phyloP scores from a whole-genome alignment of 352 stramenopile genomes.

The Hyaloperonospora arabidopsidis region DNA sequence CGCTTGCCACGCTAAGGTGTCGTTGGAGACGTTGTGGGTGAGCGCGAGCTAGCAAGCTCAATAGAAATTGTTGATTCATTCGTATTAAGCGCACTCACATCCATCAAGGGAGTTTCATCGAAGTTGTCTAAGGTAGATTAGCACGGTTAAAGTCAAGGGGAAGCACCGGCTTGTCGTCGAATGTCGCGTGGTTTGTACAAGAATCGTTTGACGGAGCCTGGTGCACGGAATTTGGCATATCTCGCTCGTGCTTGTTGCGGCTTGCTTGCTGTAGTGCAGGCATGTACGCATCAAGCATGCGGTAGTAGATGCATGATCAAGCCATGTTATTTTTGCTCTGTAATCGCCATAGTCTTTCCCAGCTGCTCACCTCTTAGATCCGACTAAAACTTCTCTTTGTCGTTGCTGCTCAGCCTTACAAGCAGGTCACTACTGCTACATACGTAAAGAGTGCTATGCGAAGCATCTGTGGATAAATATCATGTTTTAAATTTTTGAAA shows the following conservation, averaged over 20 bases:
- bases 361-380: conserved; percentile 27
- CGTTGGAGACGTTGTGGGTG: conserved; percentile 2
- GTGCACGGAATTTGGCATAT: conserved; percentile 19
- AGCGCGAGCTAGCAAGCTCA: conserved; percentile 14
- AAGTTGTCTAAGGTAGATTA: conserved; percentile 14
- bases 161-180: conserved; percentile 12
- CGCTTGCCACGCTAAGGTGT: conserved; percentile 10
- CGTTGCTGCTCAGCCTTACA: conserved; percentile 5
- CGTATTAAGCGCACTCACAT: conserved; percentile 31
- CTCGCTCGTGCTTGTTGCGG: conserved; percentile 26
- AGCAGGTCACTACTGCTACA: conserved; percentile 25
- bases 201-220: conserved; percentile 22
- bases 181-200: conserved; percentile 14
- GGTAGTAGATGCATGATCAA: conserved; percentile 18
- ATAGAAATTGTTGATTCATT: conserved; percentile 20
- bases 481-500: conserved; percentile 63
- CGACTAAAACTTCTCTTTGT: conserved; percentile 30
- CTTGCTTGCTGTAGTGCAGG: conserved; percentile 26
- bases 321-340: conserved; percentile 22
- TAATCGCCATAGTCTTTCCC: conserved; percentile 24
- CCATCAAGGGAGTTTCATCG: conserved; percentile 19
- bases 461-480: conserved; percentile 22
- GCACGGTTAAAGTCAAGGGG: conserved; percentile 21
- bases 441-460: conserved; percentile 11
- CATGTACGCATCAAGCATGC: conserved; percentile 31